Percentiles rank a stretch among this genome's conserved stretches.
phyloP scores from a whole-genome alignment of 768 basidiomycete genomes.

The Lentinula edodes region DNA sequence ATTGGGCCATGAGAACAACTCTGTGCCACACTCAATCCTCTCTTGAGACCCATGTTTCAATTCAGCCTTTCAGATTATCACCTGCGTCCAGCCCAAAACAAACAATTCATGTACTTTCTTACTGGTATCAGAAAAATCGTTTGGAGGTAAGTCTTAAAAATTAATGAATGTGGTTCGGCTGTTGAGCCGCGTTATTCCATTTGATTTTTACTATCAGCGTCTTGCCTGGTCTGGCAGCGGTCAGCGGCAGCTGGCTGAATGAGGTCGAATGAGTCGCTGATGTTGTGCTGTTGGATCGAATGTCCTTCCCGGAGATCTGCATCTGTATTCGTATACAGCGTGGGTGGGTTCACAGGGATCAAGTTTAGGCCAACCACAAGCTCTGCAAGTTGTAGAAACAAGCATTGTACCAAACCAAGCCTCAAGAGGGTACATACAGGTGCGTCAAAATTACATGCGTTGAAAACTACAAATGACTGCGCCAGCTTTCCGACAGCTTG shows the following conservation, averaged over 20 bases:
- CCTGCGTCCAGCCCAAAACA: too few relatives aligned
- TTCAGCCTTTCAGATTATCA: neutral
- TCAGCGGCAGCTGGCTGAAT: too few relatives aligned
- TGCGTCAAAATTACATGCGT: neutral
- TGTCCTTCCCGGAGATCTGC: neutral
- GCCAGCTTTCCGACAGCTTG: neutral
- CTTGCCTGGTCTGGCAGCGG: neutral
- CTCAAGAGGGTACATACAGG: neutral
- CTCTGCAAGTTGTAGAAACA: neutral
- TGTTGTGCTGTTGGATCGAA: neutral
- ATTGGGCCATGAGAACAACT: too few relatives aligned
- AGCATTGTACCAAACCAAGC: neutral
- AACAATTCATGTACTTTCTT: neutral
- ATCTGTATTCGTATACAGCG: neutral
- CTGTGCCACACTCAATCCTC: too few relatives aligned
- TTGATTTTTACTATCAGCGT: neutral
- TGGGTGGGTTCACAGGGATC: neutral
- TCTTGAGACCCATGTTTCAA: neutral
- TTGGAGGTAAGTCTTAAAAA: neutral
- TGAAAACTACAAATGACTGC: neutral
- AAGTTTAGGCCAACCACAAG: neutral
- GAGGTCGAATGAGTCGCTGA: neutral
- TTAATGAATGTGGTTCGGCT: neutral
- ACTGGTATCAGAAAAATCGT: neutral
- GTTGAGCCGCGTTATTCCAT: neutral